Conservation (phyloP, 768 basidiomycete species). For the Dacryopinax primogenitus region DNA sequence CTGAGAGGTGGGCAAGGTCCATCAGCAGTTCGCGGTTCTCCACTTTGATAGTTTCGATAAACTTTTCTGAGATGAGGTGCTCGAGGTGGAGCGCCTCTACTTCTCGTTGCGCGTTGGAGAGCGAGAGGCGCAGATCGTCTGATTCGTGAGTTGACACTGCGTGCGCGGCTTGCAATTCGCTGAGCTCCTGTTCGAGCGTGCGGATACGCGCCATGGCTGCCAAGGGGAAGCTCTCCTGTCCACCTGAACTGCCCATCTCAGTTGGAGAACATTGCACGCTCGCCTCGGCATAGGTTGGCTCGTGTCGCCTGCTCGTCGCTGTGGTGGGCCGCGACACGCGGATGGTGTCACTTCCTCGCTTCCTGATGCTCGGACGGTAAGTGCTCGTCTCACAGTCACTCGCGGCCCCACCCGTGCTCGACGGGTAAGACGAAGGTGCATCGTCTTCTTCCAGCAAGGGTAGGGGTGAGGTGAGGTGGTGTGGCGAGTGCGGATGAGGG, state of each 20-base stretch:
- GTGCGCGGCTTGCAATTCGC: not conserved
- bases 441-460: not conserved
- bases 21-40: constrained; percentile 5
- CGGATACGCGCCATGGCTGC: not conserved
- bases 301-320: not conserved
- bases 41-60: not conserved
- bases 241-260: too few relatives aligned
- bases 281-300: not conserved
- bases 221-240: not conserved
- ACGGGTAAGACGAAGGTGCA: not conserved
- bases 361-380: not conserved
- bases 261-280: constrained; percentile 5
- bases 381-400: not conserved
- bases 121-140: not conserved
- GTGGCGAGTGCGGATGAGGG: not conserved
- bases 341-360: not conserved
- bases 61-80: not conserved
- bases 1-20: not conserved
- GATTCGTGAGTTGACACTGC: not conserved
- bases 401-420: not conserved
- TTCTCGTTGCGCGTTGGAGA: not conserved
- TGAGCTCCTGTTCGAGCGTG: not conserved
- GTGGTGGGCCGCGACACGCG: not conserved
- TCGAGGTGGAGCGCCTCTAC: not conserved
- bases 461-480: not conserved